Conservation (phyloP, 768 basidiomycete species). For the Pleurotus tuber-regium region DNA sequence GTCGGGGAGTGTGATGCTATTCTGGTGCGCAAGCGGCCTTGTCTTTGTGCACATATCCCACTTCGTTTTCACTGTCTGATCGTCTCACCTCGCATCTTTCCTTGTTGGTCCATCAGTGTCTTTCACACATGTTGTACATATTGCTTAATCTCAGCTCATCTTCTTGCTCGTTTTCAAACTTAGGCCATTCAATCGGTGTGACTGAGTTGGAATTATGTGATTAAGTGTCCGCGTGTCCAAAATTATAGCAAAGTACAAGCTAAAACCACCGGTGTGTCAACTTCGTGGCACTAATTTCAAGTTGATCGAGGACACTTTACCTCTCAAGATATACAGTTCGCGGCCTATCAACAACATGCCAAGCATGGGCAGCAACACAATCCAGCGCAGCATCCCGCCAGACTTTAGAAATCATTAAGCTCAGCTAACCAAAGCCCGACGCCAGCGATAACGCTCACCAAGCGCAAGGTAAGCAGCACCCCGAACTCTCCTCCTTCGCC, state of each 20-base stretch:
- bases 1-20: neutral
- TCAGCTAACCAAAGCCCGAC: neutral
- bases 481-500: neutral
- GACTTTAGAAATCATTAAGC: neutral
- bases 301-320: too few relatives aligned
- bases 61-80: neutral
- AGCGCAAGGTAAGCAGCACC: constrained; percentile 11
- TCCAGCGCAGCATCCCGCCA: neutral
- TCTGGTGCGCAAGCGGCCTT: constrained; percentile 5
- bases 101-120: neutral
- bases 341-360: too few relatives aligned
- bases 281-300: too few relatives aligned
- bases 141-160: constrained; percentile 10
- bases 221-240: too few relatives aligned
- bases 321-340: too few relatives aligned
- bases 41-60: neutral
- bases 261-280: too few relatives aligned
- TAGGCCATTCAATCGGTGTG: neutral
- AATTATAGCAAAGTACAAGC: neutral
- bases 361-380: neutral
- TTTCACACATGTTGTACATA: constrained; percentile 1
- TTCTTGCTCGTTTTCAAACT: neutral
- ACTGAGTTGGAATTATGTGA: neutral
- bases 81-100: neutral
- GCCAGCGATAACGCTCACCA: constrained; percentile 1